Base-by-base conservation (phyloP, 2,329 filamentous ascomycete genomes). In the Kalmusia sp. region DNA sequence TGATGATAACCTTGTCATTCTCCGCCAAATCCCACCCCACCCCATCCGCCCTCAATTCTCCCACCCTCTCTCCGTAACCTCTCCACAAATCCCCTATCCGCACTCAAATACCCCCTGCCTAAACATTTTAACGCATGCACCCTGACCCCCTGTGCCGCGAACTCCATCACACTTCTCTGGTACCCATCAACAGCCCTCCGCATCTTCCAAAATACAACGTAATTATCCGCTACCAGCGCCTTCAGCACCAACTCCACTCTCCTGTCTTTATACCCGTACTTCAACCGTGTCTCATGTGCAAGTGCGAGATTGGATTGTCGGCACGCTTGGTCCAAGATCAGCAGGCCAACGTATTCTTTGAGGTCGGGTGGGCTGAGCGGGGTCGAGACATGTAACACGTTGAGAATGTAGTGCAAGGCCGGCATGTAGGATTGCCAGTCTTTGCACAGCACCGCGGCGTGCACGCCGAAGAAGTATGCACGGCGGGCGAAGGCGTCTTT, bases 341-440 rank as follows among this genome's bases (percentile, higher is more conserved):
- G 82, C 67, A 96, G 96, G 27, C 86, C 84, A 2, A 87, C 85
- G 46, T 96, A 89, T 65, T 98, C 95, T 43, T 87, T 84, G 3
- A 92, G 76, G 68, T 96, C 92, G 5, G 88, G 80, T 2, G 81
- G 78, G 0, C 89, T 86, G 17, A 98, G 84, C 3, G 87, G 87
- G 44, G 87, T 84, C 2, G 80, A 73, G 0, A 82, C 79, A 64
- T 96, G 90, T 56, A 98, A 87, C 6, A 78, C 77, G 38, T 87
- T 83, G 11, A 99, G 80, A 2, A 97, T 83, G 64, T 96, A 87
- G 33, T 90, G 83, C 19, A 98, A 84, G 1, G 93, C 92, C 0
- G 93, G 92, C 59, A 93, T 89, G 73, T 98, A 99, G 1, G 92
- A 92, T 63, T 96, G 91, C 63, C 89, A 90, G 63, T 96, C 88